These are phyloP conservation scores for Acer campestre DNA, from an alignment of 345 rosid genomes.

Conservation along the genomic window DNA sequence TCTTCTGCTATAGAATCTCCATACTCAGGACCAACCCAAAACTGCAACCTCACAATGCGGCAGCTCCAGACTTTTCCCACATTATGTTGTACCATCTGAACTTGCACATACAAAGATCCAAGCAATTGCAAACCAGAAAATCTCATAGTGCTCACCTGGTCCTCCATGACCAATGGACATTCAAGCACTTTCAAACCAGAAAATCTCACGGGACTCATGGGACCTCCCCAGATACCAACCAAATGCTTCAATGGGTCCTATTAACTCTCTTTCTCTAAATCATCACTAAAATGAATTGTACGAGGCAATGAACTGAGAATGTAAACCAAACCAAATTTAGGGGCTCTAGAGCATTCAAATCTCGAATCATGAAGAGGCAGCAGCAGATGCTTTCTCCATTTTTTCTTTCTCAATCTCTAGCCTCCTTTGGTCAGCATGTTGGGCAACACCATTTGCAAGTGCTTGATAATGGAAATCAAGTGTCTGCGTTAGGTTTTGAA, in stretches of 20 bases:
- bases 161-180: conserved; percentile 20
- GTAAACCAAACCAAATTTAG: conserved; percentile 29
- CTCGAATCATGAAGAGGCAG: conserved; percentile 39
- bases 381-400: conserved; percentile 66
- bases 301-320: conserved; percentile 19
- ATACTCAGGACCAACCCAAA: background rate
- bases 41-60: conserved; percentile 8
- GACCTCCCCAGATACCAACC: conserved; percentile 11
- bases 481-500: conserved; percentile 79
- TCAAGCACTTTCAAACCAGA: background rate
- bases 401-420: conserved; percentile 89
- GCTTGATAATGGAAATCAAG: conserved; percentile 88
- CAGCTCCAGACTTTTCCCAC: conserved; percentile 2
- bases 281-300: conserved; percentile 27
- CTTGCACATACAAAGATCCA: conserved; percentile 4
- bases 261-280: conserved; percentile 10
- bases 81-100: conserved; percentile 10
- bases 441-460: conserved; percentile 83
- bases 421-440: conserved; percentile 94
- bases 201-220: background rate
- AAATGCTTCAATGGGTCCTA: conserved; percentile 26
- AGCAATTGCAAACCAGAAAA: conserved; percentile 6
- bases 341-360: background rate
- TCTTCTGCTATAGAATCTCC: conserved; percentile 30
- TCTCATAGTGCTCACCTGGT: background rate